These are phyloP conservation scores for Fusarium euwallaceae DNA, from an alignment of 2,329 filamentous ascomycete genomes.

Conservation along the genomic window DNA sequence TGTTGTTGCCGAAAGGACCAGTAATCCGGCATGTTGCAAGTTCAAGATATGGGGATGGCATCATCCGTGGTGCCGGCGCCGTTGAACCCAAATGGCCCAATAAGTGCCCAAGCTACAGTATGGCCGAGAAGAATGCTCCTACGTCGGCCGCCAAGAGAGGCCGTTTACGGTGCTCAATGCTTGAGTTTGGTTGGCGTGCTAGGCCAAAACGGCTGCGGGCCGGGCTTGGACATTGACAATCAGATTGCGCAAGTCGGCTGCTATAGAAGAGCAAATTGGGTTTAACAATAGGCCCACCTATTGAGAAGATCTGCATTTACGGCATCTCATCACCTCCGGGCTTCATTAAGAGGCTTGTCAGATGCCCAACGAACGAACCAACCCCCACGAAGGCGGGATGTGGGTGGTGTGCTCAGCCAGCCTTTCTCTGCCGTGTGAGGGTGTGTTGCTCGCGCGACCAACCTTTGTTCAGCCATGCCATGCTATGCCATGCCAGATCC, in stretches of 20 bases:
- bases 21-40: slow-evolving; percentile 2
- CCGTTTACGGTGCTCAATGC: slow-evolving; percentile 5
- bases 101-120: slow-evolving; percentile 1
- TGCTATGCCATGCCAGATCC: slow-evolving; percentile 16
- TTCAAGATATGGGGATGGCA: slow-evolving; percentile 10
- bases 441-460: slow-evolving; percentile 14
- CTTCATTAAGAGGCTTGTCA: neutral
- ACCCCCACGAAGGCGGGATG: slow-evolving; percentile 27
- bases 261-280: neutral
- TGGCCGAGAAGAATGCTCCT: slow-evolving; percentile 13
- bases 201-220: slow-evolving; percentile 22
- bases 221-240: slow-evolving; percentile 13
- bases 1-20: neutral
- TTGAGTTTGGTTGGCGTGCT: slow-evolving; percentile 1
- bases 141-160: slow-evolving; percentile 17
- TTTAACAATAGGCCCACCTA: slow-evolving; percentile 17
- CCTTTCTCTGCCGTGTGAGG: slow-evolving; percentile 11
- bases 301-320: slow-evolving; percentile 3
- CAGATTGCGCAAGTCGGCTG: neutral
- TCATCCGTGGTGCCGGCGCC: slow-evolving; percentile 9
- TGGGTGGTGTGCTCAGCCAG: slow-evolving; percentile 9
- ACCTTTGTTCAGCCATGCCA: slow-evolving; percentile 7
- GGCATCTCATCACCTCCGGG: neutral
- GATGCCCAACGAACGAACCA: neutral
- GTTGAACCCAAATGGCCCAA: neutral